Percentiles rank a stretch among this genome's conserved stretches.
Conservation (phyloP, 1,284 basidiomycete genomes). For the Marasmius fiardii region DNA sequence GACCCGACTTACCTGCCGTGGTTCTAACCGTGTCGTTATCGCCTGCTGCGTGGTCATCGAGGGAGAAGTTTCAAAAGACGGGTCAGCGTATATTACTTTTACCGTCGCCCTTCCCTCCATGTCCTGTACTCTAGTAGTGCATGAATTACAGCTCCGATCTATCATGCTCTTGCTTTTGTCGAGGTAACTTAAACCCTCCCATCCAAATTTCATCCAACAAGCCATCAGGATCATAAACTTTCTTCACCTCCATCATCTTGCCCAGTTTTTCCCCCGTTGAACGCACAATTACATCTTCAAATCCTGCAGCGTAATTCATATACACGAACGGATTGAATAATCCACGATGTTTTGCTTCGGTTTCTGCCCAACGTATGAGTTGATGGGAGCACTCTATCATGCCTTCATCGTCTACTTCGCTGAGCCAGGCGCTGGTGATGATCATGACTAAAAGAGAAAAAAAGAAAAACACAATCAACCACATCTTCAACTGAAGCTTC, state of each 20-base stretch:
- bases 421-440: constrained; percentile 15
- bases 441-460: constrained; percentile 15
- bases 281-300: constrained; percentile 17
- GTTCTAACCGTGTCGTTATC: no score
- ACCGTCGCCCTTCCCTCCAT: neutral
- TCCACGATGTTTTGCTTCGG: constrained; percentile 12
- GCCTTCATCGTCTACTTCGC: constrained; percentile 17
- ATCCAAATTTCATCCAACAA: constrained; percentile 16
- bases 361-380: constrained; percentile 14
- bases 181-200: constrained; percentile 19
- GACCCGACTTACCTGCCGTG: no score
- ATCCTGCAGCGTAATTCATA: constrained; percentile 20
- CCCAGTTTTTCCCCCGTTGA: constrained; percentile 12
- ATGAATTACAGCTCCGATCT: constrained; percentile 6
- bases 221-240: constrained; percentile 17
- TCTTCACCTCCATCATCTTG: constrained; percentile 15
- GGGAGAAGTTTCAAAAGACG: no score
- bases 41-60: no score
- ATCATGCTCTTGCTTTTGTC: constrained; percentile 2
- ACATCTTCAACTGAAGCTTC: no score
- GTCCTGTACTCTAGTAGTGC: neutral
- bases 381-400: constrained; percentile 15
- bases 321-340: constrained; percentile 21
- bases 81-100: no score
- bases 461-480: no score